These are phyloP conservation scores for Lathyrus oleraceus DNA, from an alignment of 306 rosid genomes.

Conservation along the genomic window DNA sequence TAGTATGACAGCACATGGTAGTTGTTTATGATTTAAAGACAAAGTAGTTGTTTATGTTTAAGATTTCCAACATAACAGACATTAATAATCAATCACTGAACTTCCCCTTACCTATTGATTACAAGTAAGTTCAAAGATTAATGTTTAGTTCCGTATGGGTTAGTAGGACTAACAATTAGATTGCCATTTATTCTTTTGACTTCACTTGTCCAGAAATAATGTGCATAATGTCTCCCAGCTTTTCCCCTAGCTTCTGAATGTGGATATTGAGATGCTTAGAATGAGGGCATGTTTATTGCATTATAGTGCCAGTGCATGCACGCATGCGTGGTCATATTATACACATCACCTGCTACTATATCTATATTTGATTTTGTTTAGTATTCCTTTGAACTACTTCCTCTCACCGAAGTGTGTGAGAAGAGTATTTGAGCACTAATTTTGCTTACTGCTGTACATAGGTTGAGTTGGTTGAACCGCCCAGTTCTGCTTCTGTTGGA, in stretches of 20 bases:
- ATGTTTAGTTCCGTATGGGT: constrained; percentile 15
- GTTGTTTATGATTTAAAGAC: constrained; percentile 15
- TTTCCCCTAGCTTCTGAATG: constrained; percentile 15
- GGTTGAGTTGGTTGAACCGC: constrained; percentile 94
- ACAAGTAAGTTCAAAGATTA: constrained; percentile 7
- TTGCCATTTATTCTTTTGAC: neutral
- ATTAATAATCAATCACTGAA: constrained; percentile 13
- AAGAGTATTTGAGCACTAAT: constrained; percentile 17
- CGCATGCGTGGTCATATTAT: neutral
- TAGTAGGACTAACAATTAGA: constrained; percentile 2
- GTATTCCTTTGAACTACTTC: neutral
- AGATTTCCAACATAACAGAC: neutral
- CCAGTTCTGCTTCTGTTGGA: constrained; percentile 66
- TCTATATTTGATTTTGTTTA: constrained; percentile 14
- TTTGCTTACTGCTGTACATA: constrained; percentile 29
- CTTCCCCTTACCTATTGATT: neutral
- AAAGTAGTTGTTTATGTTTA: too few relatives aligned
- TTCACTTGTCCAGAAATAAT: neutral
- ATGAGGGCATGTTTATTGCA: neutral
- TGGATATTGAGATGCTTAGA: constrained; percentile 8
- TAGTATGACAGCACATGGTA: too few relatives aligned
- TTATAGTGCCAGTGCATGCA: neutral
- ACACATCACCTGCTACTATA: neutral
- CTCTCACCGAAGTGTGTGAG: neutral
- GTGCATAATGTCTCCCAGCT: neutral